Conservation (phyloP, 2,329 filamentous ascomycete genomes). For the Colletotrichum euphorbiae region DNA sequence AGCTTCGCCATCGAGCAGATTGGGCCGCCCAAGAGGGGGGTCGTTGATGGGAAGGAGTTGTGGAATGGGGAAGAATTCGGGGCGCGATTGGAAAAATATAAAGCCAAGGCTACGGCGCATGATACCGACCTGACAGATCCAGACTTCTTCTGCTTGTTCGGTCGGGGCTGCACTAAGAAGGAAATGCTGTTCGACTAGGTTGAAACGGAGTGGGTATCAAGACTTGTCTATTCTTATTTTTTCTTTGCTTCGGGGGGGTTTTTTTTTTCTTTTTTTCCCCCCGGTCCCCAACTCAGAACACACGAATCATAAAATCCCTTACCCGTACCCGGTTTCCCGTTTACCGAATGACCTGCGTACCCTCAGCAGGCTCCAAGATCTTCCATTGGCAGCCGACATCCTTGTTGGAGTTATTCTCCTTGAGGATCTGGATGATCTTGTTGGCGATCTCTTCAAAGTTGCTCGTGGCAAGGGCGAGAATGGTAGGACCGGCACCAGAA, state of each 20-base stretch:
- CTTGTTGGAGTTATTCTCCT: conserved; percentile 65
- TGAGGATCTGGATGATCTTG: conserved; percentile 81
- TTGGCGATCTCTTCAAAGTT: conserved; percentile 90
- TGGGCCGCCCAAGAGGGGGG: conserved; percentile 15
- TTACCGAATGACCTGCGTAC: conserved; percentile 59
- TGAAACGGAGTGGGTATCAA: conserved; percentile 17
- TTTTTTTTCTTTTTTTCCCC: neutral
- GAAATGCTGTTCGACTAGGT: neutral
- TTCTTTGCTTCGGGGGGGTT: too few species aligned
- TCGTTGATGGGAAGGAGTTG: neutral
- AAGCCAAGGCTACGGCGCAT: neutral
- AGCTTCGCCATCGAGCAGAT: conserved; percentile 32
- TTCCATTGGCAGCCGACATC: conserved; percentile 87
- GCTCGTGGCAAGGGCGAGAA: conserved; percentile 89
- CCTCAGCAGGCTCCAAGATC: conserved; percentile 87
- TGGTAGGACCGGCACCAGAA: conserved; percentile 94
- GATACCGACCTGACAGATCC: neutral
- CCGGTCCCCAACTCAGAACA: too few species aligned
- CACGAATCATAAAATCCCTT: neutral
- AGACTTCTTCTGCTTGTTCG: neutral
- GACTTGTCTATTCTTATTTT: conserved; percentile 17
- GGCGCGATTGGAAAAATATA: conserved; percentile 9
- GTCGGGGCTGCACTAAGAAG: neutral
- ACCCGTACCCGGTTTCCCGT: neutral
- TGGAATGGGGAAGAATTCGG: conserved; percentile 35